phyloP scores from a whole-genome alignment of 352 stramenopile species.

The Phytophthora idaei region DNA sequence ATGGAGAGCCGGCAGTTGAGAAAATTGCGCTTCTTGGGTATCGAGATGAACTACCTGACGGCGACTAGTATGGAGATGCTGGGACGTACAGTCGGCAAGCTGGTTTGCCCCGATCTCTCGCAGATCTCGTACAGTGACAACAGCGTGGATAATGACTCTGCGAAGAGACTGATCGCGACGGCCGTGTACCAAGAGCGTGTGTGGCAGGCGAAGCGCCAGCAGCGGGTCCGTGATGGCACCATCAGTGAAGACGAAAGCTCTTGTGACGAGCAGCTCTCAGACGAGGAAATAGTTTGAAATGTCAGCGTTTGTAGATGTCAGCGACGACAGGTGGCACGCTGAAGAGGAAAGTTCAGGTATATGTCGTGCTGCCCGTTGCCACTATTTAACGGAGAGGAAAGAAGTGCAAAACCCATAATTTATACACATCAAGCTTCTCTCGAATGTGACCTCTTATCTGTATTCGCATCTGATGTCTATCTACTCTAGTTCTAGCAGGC shows the following conservation, averaged over 20 bases:
- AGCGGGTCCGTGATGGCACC: constrained; percentile 50
- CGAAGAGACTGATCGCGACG: constrained; percentile 79
- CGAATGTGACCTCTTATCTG: neutral
- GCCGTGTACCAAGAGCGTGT: constrained; percentile 82
- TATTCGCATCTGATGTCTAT: neutral
- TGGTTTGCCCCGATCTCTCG: constrained; percentile 77
- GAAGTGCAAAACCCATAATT: constrained; percentile 35
- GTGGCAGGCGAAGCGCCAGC: constrained; percentile 55
- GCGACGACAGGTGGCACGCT: constrained; percentile 3
- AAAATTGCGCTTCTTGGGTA: constrained; percentile 73
- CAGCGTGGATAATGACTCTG: constrained; percentile 72
- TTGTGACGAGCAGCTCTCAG: constrained; percentile 48
- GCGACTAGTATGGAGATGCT: constrained; percentile 88
- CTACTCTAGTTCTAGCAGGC: constrained; percentile 39
- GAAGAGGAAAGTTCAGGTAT: neutral
- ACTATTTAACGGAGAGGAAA: constrained; percentile 35
- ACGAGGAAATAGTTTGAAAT: constrained; percentile 36
- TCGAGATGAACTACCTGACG: constrained; percentile 89
- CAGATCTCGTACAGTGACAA: constrained; percentile 91
- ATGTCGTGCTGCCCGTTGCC: constrained; percentile 16
- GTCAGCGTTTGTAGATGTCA: constrained; percentile 31
- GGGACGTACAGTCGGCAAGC: constrained; percentile 78
- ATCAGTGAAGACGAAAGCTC: constrained; percentile 39
- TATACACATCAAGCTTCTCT: constrained; percentile 30
- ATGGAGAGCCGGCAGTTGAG: constrained; percentile 77